Evolutionary conservation across 2,329 filamentous ascomycete genomes (phyloP).

Genomic region (Karstenula rhodostoma): DNA sequence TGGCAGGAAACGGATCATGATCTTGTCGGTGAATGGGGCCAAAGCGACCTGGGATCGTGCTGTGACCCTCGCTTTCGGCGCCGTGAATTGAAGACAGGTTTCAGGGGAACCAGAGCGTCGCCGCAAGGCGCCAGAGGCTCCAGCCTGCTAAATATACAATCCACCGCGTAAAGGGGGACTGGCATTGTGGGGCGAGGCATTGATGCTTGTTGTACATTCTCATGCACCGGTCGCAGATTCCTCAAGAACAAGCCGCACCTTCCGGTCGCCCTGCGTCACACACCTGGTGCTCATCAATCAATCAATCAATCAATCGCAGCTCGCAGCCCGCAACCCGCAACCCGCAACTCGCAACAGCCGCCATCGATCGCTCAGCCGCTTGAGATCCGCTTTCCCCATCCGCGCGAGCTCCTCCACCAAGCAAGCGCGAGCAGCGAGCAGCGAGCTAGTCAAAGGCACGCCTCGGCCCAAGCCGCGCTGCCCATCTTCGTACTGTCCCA

Average conservation of each 20-base stretch:
- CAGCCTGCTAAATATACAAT: conserved; percentile 8
- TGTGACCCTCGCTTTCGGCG: conserved; percentile 11
- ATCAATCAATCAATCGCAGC: too few species aligned
- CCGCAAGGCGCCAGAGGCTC: not conserved
- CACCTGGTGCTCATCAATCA: conserved; percentile 8
- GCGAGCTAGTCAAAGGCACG: conserved; percentile 4
- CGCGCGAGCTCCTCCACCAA: not conserved
- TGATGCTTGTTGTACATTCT: not conserved
- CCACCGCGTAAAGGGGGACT: not conserved
- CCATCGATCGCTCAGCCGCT: not conserved
- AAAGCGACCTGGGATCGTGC: conserved; percentile 1
- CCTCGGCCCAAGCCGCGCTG: conserved; percentile 13
- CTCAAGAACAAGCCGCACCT: not conserved
- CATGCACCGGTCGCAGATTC: conserved; percentile 5
- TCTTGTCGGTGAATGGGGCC: conserved; percentile 9
- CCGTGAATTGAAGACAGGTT: not conserved
- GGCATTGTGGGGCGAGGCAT: not conserved
- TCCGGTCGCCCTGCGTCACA: not conserved
- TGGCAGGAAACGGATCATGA: conserved; percentile 6
- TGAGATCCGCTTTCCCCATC: conserved; percentile 6
- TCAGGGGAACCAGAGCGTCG: not conserved
- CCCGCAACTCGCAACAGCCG: too few species aligned
- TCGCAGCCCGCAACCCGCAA: too few species aligned
- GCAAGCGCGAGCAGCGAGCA: too few species aligned
- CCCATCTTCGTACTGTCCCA: conserved; percentile 1